These are phyloP conservation scores for Mycena filopes DNA, from an alignment of 768 basidiomycete species.

Conservation along the genomic window DNA sequence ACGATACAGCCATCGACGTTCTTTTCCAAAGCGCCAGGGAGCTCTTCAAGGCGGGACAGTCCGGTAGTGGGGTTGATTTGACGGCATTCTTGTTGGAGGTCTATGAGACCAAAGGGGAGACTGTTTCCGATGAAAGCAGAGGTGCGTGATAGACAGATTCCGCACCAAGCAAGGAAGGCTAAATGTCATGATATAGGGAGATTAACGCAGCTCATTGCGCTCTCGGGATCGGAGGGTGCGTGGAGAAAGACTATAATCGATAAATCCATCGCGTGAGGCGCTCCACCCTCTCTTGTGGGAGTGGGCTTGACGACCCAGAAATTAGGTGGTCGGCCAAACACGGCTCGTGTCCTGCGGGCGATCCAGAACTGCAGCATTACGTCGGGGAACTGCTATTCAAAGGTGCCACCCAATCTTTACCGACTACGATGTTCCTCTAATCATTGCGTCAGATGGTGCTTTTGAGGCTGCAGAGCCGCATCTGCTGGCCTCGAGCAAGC, in stretches of 20 bases:
- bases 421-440: not conserved
- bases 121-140: constrained; percentile 80
- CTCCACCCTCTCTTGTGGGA: constrained; percentile 16
- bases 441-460: constrained; percentile 65
- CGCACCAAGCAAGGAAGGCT: constrained; percentile 8
- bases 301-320: constrained; percentile 33
- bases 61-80: constrained; percentile 92
- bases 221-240: constrained; percentile 78
- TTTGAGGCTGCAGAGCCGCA: constrained; percentile 84
- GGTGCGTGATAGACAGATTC: constrained; percentile 58
- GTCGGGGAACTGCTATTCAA: constrained; percentile 89
- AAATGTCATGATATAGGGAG: constrained; percentile 63
- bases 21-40: constrained; percentile 91
- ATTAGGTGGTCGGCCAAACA: constrained; percentile 87
- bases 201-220: constrained; percentile 90
- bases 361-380: constrained; percentile 89
- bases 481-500: constrained; percentile 85
- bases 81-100: constrained; percentile 83
- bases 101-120: constrained; percentile 79
- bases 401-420: constrained; percentile 54
- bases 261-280: constrained; percentile 80
- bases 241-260: constrained; percentile 95
- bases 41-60: constrained; percentile 87
- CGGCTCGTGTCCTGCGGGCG: constrained; percentile 86
- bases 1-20: constrained; percentile 90